Evolutionary conservation across 2,329 filamentous ascomycete genomes (phyloP), one percentile per base, ranked within the genome.

Genomic region (Thielaviopsis populi): DNA sequence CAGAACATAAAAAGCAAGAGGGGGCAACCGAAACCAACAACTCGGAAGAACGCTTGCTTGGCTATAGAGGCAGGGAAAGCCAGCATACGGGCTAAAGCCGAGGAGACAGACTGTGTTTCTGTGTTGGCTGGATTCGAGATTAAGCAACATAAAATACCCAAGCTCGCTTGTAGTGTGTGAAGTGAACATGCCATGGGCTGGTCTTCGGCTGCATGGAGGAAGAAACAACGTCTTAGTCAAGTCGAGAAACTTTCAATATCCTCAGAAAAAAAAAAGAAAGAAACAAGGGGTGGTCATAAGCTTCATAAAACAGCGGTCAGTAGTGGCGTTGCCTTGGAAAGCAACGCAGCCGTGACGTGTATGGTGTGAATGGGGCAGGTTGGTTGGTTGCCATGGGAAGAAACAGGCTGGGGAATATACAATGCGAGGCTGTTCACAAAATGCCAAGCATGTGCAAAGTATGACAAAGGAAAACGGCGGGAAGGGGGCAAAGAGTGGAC

Each of bases 231-330:
- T 15, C 22, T 4, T 27, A 37, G 15, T 46, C 42, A 46, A 46
- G n/a, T 5, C 42, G 19, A 19, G 2, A 40, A 63, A 59, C 27
- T 24, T 15, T 43, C 8, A 56, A 17, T 17, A 15, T 33, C 46
- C 46, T 30, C 27, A n/a, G n/a, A 4, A 56, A 13, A 19, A 63
- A 19, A 66, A 22, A 17, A 63, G 50, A 58, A 11, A 1, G 10
- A 68, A 63, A 68, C 65, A 66, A 66, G 58, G 24, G 30, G 19
- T 62, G 33, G 46, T 59, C 24, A 43, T 40, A 15, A 46, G 42
- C 61, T 59, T 59, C 46, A 62, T 59, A 48, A 42, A 40, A 53
- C 46, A 43, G 24, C 62, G 24, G 41, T 30, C 17, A 37, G 27
- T 17, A 37, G 27, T 17, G 15, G 46, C 56, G 19, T 59, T 15